Percentiles rank a stretch among this genome's conserved stretches.
Evolutionary conservation across 208 protist genomes (phyloP).

Genomic region (Trichomonas vaginalis): DNA sequence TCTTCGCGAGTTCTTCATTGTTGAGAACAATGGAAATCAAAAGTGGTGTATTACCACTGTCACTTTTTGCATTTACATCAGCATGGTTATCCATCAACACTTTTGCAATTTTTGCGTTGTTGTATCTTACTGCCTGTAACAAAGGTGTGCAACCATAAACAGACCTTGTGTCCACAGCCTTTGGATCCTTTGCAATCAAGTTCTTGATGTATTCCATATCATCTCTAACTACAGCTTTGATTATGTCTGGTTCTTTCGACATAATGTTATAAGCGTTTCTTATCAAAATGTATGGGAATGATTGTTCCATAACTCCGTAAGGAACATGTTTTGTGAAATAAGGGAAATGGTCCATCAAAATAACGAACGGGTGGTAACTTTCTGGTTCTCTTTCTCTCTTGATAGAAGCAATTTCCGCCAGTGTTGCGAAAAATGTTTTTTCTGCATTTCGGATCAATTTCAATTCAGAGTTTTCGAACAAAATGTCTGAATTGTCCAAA

Average conservation of each 20-base stretch:
- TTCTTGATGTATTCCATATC: background rate
- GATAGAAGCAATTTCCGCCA: background rate
- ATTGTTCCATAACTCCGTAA: background rate
- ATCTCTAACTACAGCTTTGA: background rate
- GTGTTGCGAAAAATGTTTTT: background rate
- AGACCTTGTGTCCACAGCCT: background rate
- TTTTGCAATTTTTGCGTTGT: background rate
- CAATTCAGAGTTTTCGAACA: background rate
- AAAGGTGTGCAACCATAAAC: background rate
- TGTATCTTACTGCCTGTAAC: background rate
- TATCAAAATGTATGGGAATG: background rate
- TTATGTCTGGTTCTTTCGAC: background rate
- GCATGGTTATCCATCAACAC: background rate
- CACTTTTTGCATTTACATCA: background rate
- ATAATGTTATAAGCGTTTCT: background rate
- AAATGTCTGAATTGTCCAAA: background rate
- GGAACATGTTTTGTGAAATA: background rate
- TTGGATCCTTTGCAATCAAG: background rate
- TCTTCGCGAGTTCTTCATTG: background rate
- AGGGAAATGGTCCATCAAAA: background rate
- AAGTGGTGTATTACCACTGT: background rate
- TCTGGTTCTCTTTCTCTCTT: background rate
- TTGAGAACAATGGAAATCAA: background rate
- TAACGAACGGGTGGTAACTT: background rate
- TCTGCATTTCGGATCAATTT: background rate